phyloP scores from a whole-genome alignment of 1,139 yeast genomes.

The Kodamaea sp. region DNA sequence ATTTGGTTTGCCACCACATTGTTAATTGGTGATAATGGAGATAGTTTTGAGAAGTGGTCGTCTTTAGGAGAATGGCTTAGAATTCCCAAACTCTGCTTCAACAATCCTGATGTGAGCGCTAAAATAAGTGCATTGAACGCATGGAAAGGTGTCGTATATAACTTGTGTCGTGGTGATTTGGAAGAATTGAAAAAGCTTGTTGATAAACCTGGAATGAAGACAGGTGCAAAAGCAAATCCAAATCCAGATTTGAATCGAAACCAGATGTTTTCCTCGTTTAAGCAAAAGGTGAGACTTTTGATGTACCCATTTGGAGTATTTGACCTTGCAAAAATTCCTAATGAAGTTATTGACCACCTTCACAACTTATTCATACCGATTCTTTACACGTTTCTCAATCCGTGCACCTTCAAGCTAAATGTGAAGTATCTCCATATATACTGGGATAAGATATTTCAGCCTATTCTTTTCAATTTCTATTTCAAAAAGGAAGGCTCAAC shows the following conservation, averaged over 20 bases:
- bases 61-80: conserved; percentile 35
- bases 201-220: conserved; percentile 18
- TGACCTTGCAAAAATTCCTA: conserved; percentile 21
- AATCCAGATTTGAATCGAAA: conserved; percentile 7
- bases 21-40: conserved; percentile 24
- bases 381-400: conserved; percentile 34
- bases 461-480: conserved; percentile 33
- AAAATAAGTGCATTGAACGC: conserved; percentile 31
- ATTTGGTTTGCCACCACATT: conserved; percentile 45
- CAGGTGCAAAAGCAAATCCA: conserved; percentile 1
- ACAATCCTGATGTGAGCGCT: conserved; percentile 24
- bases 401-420: conserved; percentile 20
- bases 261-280: conserved; percentile 20
- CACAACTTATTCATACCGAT: conserved; percentile 34
- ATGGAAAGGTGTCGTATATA: conserved; percentile 42
- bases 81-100: conserved; percentile 34
- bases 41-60: conserved; percentile 36
- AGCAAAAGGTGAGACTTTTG: conserved; percentile 31
- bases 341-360: conserved; percentile 31
- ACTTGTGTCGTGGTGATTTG: conserved; percentile 36
- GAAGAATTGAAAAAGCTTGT: conserved; percentile 22
- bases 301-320: conserved; percentile 30
- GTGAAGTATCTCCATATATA: conserved; percentile 31
- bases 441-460: conserved; percentile 43
- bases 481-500: conserved; percentile 29